phyloP scores from a whole-genome alignment of 768 basidiomycete genomes.

The Cytidiella melzeri region DNA sequence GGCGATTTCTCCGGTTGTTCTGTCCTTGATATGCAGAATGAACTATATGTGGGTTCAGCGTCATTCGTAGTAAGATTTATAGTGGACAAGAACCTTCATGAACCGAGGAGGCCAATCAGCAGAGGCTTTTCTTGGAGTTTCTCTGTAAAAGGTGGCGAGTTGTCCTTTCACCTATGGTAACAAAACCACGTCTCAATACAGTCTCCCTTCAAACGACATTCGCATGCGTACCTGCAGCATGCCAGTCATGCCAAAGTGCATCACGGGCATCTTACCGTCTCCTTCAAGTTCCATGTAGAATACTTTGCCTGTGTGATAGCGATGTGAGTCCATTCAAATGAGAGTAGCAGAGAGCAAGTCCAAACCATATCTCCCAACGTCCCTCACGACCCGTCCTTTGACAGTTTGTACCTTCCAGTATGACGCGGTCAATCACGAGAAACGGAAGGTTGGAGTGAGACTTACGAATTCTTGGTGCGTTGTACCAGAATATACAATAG shows the following conservation, averaged over 20 bases:
- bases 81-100: conserved; percentile 42
- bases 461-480: conserved; percentile 55
- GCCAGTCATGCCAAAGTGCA: conserved; percentile 88
- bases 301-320: conserved; percentile 41
- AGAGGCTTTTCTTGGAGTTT: conserved; percentile 33
- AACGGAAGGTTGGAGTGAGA: conserved; percentile 8
- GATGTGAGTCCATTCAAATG: too few relatives aligned
- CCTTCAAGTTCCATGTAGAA: conserved; percentile 64
- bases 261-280: conserved; percentile 53
- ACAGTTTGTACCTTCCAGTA: conserved; percentile 38
- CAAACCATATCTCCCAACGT: conserved; percentile 50
- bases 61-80: neutral
- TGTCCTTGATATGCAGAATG: conserved; percentile 50
- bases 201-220: neutral
- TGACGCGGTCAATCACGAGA: neutral
- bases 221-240: conserved; percentile 51
- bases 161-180: conserved; percentile 42
- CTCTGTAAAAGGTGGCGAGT: conserved; percentile 43
- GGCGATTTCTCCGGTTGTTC: conserved; percentile 28
- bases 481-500: conserved; percentile 10
- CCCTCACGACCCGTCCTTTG: conserved; percentile 38
- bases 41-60: conserved; percentile 35
- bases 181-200: neutral
- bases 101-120: conserved; percentile 60
- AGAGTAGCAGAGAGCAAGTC: too few relatives aligned